Percentiles rank a stretch among this genome's conserved stretches.
Evolutionary conservation across 2,329 filamentous ascomycete species (phyloP).

Genomic region (Aspergillus brunneoviolaceus): DNA sequence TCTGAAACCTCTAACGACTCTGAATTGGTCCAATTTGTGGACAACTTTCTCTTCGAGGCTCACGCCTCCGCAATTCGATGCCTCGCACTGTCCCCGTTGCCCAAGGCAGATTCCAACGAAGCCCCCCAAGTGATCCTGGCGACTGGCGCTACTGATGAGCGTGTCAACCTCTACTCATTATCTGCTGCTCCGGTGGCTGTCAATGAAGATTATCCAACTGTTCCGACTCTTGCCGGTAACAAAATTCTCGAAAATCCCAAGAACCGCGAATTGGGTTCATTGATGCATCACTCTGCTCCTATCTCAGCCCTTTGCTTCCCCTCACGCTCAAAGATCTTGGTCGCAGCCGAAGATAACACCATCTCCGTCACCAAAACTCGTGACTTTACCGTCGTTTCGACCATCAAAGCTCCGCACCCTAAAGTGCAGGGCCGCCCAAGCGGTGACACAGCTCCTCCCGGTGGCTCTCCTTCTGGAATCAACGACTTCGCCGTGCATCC

Average conservation of each 20-base stretch:
- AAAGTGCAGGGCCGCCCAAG: slow-evolving; percentile 77
- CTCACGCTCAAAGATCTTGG: slow-evolving; percentile 80
- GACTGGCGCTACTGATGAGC: slow-evolving; percentile 87
- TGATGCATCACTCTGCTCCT: slow-evolving; percentile 82
- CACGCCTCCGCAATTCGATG: slow-evolving; percentile 88
- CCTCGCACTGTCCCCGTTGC: slow-evolving; percentile 78
- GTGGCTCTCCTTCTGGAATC: slow-evolving; percentile 79
- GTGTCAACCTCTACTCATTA: slow-evolving; percentile 90
- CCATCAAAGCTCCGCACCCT: slow-evolving; percentile 83
- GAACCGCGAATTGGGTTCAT: slow-evolving; percentile 82
- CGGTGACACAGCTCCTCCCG: slow-evolving; percentile 82
- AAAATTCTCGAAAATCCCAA: slow-evolving; percentile 79
- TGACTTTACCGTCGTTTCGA: slow-evolving; percentile 85
- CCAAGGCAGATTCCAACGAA: slow-evolving; percentile 54
- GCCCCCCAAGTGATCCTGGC: slow-evolving; percentile 80
- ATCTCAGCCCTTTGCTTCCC: slow-evolving; percentile 81
- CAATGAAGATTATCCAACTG: slow-evolving; percentile 55
- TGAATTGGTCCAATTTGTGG: slow-evolving; percentile 66
- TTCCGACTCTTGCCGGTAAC: slow-evolving; percentile 68
- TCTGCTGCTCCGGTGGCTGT: slow-evolving; percentile 65
- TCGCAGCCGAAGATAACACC: slow-evolving; percentile 85
- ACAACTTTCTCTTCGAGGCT: slow-evolving; percentile 94
- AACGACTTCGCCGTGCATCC: slow-evolving; percentile 96
- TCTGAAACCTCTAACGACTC: slow-evolving; percentile 24
- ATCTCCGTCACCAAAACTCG: slow-evolving; percentile 83